Base-by-base conservation (phyloP, 2,329 filamentous ascomycete species). In the Sporothrix schenckii region DNA sequence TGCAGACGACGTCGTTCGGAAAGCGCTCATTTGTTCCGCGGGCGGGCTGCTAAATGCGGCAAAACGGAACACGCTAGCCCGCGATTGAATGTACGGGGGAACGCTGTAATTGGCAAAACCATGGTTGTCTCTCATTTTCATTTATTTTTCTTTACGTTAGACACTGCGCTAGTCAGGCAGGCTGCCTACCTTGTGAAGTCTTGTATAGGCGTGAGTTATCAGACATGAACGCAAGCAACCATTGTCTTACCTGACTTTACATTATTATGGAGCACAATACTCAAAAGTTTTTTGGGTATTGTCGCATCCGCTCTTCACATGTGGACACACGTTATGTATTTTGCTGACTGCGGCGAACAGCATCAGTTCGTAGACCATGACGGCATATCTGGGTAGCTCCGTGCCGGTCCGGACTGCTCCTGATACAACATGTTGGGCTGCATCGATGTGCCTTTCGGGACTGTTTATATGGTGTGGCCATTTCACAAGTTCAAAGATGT, bases 21-120 rank as follows among this genome's bases (percentile, higher is more conserved):
- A 27, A 41, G 34, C n/a, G 3, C 30, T 56, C n/a, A 10, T 16
- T 56, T 39, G 34, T 34, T 67, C 21, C 34, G 66, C 11, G 39
- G 24, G 60, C 41, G 60, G 60, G 41, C 27, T 69, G 66, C 66
- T 69, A 69, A 69, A 69, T 69, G 54, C 54, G 66, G 66, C 24
- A 69, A 44, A 61, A 69, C 54, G 66, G 66, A 69, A 61, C 11
- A 69, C 66, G 54, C 41, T 53, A 50, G 53, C 24, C 66, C 53
- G 41, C 27, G 14, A 21, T 61, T 61, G 16, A 44, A 13, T n/a
- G 41, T 19, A 16, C 49, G 41, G 21, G 60, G 41, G 11, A 5
- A 7, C 16, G 13, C 41, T 49, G 14, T 7, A 49, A n/a, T 49
- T n/a, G 47, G 14, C 2, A 47, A 47, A 14, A 47, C 11, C 11